These are phyloP conservation scores for Styphnolobium japonicum DNA, from an alignment of 306 rosid species.

Conservation along the genomic window DNA sequence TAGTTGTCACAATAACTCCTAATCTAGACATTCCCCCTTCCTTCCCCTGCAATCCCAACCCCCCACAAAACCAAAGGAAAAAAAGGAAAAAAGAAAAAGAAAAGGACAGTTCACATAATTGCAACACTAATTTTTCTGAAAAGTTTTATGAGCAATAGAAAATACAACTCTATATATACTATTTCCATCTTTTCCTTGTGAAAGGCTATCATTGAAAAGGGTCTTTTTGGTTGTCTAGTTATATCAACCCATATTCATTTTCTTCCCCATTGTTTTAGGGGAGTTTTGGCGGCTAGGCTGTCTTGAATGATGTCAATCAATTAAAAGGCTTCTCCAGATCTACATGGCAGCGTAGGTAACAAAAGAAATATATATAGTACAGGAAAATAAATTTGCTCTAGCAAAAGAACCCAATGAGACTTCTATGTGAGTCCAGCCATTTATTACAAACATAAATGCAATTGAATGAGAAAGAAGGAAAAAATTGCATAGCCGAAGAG, in stretches of 20 bases:
- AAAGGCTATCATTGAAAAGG: constrained; percentile 26
- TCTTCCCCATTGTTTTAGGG: neutral
- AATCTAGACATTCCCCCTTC: too few species aligned
- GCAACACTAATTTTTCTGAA: neutral
- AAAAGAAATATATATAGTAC: constrained; percentile 6
- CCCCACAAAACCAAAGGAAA: neutral
- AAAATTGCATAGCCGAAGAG: too few species aligned
- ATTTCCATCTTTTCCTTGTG: constrained; percentile 21
- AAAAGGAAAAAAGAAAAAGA: too few species aligned
- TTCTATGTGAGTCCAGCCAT: too few species aligned
- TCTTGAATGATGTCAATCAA: constrained; percentile 36
- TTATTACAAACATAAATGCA: too few species aligned
- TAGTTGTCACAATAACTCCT: too few species aligned
- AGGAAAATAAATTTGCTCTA: neutral
- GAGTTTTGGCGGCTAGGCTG: constrained; percentile 31
- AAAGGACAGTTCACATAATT: neutral
- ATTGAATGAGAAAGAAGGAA: too few species aligned
- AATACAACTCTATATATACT: neutral
- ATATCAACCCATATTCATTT: constrained; percentile 8
- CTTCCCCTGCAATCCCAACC: neutral
- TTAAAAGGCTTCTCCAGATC: constrained; percentile 17
- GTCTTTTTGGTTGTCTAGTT: neutral
- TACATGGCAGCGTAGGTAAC: constrained; percentile 3
- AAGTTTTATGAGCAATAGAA: neutral
- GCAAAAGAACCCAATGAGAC: constrained; percentile 28